Evolutionary conservation across 1,284 basidiomycete genomes (phyloP), one percentile per base, ranked within the genome.

Genomic region (Pascua guehoae): DNA sequence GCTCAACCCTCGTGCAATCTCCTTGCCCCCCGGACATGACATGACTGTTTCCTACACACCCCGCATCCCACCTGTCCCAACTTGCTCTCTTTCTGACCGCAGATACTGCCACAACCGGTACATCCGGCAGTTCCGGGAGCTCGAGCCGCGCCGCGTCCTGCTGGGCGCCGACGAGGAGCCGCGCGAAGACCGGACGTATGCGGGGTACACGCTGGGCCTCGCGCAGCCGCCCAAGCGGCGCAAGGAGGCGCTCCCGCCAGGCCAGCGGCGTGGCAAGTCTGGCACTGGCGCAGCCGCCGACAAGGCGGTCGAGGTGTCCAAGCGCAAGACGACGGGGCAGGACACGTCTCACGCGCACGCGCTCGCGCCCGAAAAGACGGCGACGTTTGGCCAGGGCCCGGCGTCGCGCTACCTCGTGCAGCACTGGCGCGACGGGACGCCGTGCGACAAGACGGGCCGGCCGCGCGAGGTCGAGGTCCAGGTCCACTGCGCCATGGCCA

Each of bases 401-500:
- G 61, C 65, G 15, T 68, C 89, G n/a, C 85, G 88, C 49, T 97
- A 96, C 78, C 86, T 97, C 53, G 87, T 91, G 12, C 91, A 94
- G 62, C 66, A 69, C 64, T 96, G 91, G 92, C 84, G 85, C 49
- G 89, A 91, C 69, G 93, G 93, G 24, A 94, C 90, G 10, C 78
- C 84, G 49, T 97, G 93, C 77, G 93, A 95, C 79, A 92, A 90
- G 81, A 93, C 89, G 1, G 87, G 87, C 45, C 83, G 82, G 73
- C 83, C 83, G 56, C 86, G 93, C 58, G 88, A 90, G 77, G 87
- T 93, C 51, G 92, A 97, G 81, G 86, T 97, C 40, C 93, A 97
- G 88, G 93, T 94, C 74, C 93, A 97, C 77, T 97, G 93, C 78
- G 90, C 89, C 60, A 90, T 91, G 87, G 88, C 88, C 54, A 88